These are phyloP conservation scores for Alternaria sp. DNA, from an alignment of 2,329 filamentous ascomycete species.

Conservation along the genomic window DNA sequence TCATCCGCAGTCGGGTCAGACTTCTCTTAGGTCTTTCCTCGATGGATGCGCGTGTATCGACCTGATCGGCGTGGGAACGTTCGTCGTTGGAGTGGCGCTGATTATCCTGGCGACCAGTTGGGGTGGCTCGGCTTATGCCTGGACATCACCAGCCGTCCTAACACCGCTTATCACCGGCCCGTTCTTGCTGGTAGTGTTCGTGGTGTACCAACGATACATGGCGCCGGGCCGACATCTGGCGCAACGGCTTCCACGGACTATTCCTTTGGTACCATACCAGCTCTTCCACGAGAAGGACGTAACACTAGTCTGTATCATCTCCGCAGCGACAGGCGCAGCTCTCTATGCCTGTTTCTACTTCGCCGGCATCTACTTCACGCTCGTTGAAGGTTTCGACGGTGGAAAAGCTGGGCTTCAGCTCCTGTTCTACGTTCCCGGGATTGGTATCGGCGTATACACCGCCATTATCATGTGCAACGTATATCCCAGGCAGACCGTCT, in stretches of 20 bases:
- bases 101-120: neutral
- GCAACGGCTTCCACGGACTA: neutral
- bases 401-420: constrained; percentile 3
- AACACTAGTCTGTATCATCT: constrained; percentile 1
- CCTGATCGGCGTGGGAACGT: neutral
- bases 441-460: neutral
- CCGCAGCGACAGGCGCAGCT: neutral
- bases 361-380: constrained; percentile 1
- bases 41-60: neutral
- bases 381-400: neutral
- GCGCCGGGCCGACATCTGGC: neutral
- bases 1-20: neutral
- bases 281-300: constrained; percentile 4
- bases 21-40: neutral
- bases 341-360: constrained; percentile 3
- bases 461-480: neutral
- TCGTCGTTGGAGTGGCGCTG: neutral
- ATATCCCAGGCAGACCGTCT: neutral
- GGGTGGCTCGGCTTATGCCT: neutral
- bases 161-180: neutral
- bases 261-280: constrained; percentile 1
- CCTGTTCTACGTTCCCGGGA: constrained; percentile 1
- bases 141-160: neutral
- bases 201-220: neutral
- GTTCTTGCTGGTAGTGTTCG: neutral